A percentile compares a stretch with the other conserved stretches of the same genome.
Evolutionary conservation across 345 rosid genomes (phyloP).

Genomic region (Arabidopsis arenosa): DNA sequence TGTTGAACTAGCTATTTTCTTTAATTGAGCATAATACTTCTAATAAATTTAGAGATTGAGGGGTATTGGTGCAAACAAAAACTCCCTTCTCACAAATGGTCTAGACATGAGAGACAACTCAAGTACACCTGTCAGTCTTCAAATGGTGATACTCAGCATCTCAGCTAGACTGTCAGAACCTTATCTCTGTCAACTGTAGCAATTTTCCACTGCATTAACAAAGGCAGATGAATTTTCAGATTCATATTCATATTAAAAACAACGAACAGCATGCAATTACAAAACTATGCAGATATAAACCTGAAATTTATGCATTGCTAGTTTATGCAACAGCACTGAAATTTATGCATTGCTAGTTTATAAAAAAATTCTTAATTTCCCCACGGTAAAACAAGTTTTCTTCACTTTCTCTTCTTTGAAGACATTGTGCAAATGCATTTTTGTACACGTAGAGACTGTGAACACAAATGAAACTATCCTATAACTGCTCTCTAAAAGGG

Average conservation of each 20-base stretch:
- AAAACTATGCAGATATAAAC: background rate
- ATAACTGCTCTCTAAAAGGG: background rate
- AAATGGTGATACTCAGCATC: conserved; percentile 31
- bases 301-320: background rate
- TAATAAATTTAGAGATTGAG: conserved; percentile 57
- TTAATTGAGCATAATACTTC: conserved; percentile 24
- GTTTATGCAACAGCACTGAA: conserved; percentile 19
- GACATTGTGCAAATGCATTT: background rate
- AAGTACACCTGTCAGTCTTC: conserved; percentile 63
- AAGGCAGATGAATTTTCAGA: conserved; percentile 40
- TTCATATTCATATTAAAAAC: conserved; percentile 31
- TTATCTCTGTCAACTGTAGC: conserved; percentile 48
- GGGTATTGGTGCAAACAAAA: conserved; percentile 48
- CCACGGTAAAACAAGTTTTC: background rate
- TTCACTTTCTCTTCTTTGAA: background rate
- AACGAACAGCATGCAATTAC: background rate
- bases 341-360: conserved; percentile 2
- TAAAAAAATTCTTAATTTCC: background rate
- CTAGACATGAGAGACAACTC: conserved; percentile 58
- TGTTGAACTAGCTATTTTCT: conserved; percentile 19
- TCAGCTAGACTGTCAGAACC: background rate
- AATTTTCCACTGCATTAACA: conserved; percentile 63
- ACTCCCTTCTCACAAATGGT: conserved; percentile 53
- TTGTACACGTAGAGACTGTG: background rate
- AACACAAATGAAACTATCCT: conserved; percentile 12